phyloP scores from a whole-genome alignment of 345 rosid genomes.

The Orychophragmus violaceus region DNA sequence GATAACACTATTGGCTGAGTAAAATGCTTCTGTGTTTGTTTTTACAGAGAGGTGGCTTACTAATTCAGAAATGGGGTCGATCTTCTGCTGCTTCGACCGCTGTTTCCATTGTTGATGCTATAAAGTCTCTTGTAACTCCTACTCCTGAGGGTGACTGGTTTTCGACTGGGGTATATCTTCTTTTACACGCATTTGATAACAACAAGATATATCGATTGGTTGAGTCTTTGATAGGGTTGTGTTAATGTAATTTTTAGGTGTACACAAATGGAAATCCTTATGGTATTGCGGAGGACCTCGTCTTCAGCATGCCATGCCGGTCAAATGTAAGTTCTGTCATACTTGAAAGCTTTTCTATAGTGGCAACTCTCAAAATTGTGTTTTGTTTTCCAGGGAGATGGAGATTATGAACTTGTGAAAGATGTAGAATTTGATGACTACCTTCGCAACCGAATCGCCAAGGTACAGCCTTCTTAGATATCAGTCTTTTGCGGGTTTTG shows the following conservation, averaged over 20 bases:
- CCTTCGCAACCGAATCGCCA: constrained; percentile 61
- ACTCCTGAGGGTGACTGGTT: constrained; percentile 98
- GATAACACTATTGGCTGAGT: neutral
- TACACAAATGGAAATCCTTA: constrained; percentile 83
- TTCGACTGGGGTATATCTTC: constrained; percentile 71
- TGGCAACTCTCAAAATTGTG: neutral
- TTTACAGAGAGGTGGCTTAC: constrained; percentile 86
- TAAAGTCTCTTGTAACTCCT: constrained; percentile 79
- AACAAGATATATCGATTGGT: constrained; percentile 6
- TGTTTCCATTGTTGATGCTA: constrained; percentile 85
- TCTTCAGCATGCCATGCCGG: constrained; percentile 98
- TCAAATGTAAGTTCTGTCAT: constrained; percentile 54
- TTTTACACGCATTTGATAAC: neutral
- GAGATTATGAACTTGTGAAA: constrained; percentile 88
- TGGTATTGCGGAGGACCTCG: constrained; percentile 81
- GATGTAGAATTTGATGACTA: constrained; percentile 77
- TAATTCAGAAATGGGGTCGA: constrained; percentile 98
- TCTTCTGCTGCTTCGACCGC: constrained; percentile 98
- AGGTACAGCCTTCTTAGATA: constrained; percentile 43
- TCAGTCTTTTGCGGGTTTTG: neutral
- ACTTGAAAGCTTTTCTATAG: neutral
- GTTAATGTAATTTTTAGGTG: constrained; percentile 45
- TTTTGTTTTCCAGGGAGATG: constrained; percentile 65
- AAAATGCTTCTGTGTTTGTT: constrained; percentile 8
- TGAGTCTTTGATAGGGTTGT: constrained; percentile 5